Base-by-base conservation (phyloP, 106 monocot genomes). In the Ottelia alismoides region DNA sequence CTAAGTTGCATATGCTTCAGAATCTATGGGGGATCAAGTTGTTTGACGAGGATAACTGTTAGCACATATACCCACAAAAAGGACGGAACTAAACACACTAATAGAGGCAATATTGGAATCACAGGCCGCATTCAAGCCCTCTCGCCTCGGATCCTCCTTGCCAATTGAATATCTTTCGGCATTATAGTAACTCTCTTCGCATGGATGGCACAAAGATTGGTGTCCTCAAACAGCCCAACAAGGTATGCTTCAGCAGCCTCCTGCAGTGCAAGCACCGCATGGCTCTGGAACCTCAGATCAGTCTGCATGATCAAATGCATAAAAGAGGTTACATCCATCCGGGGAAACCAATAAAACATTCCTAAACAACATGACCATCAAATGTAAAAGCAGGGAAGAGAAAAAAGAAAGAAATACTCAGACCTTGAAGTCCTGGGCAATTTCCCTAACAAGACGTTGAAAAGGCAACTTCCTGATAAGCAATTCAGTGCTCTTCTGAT, bases 271-370 rank as follows among this genome's bases (percentile, higher is more conserved):
- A 45, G 45, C 20, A 59, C 58, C 0, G 58, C 58, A 9, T 44
- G 45, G 46, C 61, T 47, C 61, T 61, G 61, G 61, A 61, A 61
- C 46, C 61, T 61, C 47, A 61, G 47, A 61, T 61, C 47, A 6
- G 61, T 61, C 61, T 58, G 56, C 29, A n/a, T n/a, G n/a, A n/a
- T n/a, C n/a, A n/a, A n/a, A n/a, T n/a, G n/a, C n/a, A n/a, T n/a
- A n/a, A n/a, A n/a, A n/a, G n/a, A n/a, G n/a, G n/a, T n/a, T n/a
- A n/a, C n/a, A n/a, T n/a, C n/a, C n/a, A n/a, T n/a, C n/a, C n/a
- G n/a, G n/a, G n/a, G n/a, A n/a, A n/a, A n/a, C n/a, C n/a, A n/a
- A n/a, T n/a, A n/a, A n/a, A n/a, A n/a, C n/a, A n/a, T n/a, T n/a
- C n/a, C n/a, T n/a, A n/a, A n/a, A n/a, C n/a, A n/a, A n/a, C n/a